Conservation (phyloP, 129 eudicot genomes). For the Logfia minima region DNA sequence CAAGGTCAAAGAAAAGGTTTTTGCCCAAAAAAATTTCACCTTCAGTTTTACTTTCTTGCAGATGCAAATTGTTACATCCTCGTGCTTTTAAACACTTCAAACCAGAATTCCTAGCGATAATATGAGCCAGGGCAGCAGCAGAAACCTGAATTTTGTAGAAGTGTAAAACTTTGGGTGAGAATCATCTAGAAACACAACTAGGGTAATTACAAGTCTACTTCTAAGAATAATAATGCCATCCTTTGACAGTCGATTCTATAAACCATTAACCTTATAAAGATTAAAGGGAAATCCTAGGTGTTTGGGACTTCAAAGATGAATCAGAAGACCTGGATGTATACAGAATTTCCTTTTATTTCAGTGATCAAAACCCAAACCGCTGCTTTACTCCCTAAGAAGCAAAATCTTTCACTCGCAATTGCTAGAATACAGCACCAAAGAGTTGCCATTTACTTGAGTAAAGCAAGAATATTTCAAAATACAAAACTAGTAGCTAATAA, state of each 20-base stretch:
- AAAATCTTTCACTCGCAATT: neutral
- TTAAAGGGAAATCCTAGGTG: neutral
- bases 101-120: constrained; percentile 53
- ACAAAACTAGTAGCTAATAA: neutral
- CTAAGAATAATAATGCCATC: too few species aligned
- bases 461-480: neutral
- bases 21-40: neutral
- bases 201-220: neutral
- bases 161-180: neutral
- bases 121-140: constrained; percentile 44
- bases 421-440: neutral
- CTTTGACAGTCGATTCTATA: too few species aligned
- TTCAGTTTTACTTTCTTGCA: constrained; percentile 24
- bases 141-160: constrained; percentile 52
- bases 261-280: neutral
- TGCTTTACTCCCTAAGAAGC: neutral
- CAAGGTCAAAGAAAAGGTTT: constrained; percentile 42
- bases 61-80: constrained; percentile 59
- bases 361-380: neutral
- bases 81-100: constrained; percentile 56
- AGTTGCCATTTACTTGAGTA: neutral
- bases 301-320: neutral
- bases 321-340: neutral
- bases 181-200: neutral
- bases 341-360: neutral